phyloP scores from a whole-genome alignment of 768 basidiomycete genomes.

The Tubosaeta sp. region DNA sequence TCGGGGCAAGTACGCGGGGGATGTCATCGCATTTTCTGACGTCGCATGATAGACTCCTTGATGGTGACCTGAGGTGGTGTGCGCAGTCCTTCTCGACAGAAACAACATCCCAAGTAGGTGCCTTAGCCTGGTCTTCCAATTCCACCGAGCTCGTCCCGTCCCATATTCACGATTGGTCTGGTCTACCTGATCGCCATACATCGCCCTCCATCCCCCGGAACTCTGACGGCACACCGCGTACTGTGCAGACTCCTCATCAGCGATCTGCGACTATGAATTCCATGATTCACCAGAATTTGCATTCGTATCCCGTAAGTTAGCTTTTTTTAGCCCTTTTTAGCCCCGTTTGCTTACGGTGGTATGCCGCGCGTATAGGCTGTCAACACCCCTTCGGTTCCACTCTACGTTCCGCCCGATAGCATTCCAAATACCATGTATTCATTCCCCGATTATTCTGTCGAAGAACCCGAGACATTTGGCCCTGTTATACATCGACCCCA shows the following conservation, averaged over 20 bases:
- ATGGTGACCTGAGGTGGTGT: too few species aligned
- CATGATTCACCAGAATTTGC: too few species aligned
- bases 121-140: neutral
- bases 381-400: neutral
- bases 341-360: neutral
- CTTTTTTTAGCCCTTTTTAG: too few species aligned
- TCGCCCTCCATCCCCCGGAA: neutral
- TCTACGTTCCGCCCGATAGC: too few species aligned
- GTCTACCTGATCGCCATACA: neutral
- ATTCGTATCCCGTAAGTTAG: constrained; percentile 1
- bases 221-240: neutral
- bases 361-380: neutral
- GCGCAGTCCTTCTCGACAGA: neutral
- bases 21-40: neutral
- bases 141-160: neutral
- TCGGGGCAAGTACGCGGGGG: neutral
- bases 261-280: too few species aligned
- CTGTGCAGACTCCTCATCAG: neutral
- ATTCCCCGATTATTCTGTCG: neutral
- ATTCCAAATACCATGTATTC: neutral
- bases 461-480: neutral
- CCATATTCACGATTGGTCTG: neutral
- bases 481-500: neutral
- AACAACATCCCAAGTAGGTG: neutral
- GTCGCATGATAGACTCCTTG: neutral